Evolutionary conservation across 306 rosid genomes (phyloP).

Genomic region (Macrotyloma uniflorum): DNA sequence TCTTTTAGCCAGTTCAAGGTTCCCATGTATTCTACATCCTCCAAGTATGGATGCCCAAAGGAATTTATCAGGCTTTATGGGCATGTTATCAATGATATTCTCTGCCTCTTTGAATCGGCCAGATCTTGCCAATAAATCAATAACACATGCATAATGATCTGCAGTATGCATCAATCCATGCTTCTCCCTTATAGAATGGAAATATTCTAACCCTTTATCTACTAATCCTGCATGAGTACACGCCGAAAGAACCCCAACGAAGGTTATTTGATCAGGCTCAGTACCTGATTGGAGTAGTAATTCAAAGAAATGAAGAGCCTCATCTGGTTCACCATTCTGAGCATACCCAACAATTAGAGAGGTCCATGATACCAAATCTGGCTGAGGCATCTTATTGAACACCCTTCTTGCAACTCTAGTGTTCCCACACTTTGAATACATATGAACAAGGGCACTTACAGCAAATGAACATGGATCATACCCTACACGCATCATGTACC

Average conservation of each 20-base stretch:
- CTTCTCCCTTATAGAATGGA: conserved; percentile 2
- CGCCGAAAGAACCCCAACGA: neutral
- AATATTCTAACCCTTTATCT: neutral
- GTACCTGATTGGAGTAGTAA: conserved; percentile 2
- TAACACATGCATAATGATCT: conserved; percentile 17
- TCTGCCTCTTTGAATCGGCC: conserved; percentile 1
- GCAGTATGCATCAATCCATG: conserved; percentile 2
- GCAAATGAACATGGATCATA: conserved; percentile 3
- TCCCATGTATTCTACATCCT: conserved; percentile 13
- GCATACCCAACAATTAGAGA: conserved; percentile 18
- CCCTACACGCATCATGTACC: neutral
- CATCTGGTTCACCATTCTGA: conserved; percentile 1
- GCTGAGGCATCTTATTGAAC: conserved; percentile 1
- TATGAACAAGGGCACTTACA: conserved; percentile 11
- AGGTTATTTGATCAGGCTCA: conserved; percentile 13
- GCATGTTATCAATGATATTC: conserved; percentile 9
- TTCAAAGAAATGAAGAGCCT: conserved; percentile 14
- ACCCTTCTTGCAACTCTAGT: neutral
- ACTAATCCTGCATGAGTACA: conserved; percentile 19
- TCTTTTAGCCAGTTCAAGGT: conserved; percentile 19
- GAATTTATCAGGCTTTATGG: conserved; percentile 7
- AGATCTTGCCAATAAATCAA: conserved; percentile 17
- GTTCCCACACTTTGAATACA: conserved; percentile 13
- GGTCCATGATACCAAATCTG: conserved; percentile 16
- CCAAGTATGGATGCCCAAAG: conserved; percentile 19